These are phyloP conservation scores for Ophiostoma novo-ulmi DNA, from an alignment of 2,329 filamentous ascomycete species.

Conservation along the genomic window DNA sequence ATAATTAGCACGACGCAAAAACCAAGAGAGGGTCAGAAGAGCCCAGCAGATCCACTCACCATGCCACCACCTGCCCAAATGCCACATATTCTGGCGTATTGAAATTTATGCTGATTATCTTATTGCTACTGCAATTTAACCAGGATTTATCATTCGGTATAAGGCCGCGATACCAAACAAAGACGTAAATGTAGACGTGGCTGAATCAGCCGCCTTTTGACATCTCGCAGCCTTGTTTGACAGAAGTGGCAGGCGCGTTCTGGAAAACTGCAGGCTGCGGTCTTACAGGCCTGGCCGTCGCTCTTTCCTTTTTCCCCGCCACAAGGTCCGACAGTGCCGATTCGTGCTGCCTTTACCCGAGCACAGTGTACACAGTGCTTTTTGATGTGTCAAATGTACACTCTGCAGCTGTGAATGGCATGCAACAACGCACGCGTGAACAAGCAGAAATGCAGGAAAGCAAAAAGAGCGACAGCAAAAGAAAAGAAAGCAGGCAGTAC, in stretches of 20 bases:
- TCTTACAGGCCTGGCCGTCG: neutral
- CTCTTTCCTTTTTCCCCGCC: neutral
- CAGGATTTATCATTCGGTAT: neutral
- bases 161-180: neutral
- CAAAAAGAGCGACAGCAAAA: neutral
- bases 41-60: neutral
- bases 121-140: neutral
- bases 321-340: slow-evolving; percentile 8
- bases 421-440: neutral
- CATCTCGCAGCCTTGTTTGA: slow-evolving; percentile 3
- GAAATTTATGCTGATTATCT: neutral
- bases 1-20: neutral
- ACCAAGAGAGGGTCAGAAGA: neutral
- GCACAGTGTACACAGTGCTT: neutral
- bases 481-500: neutral
- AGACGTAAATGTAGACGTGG: neutral
- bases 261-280: neutral
- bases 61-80: neutral
- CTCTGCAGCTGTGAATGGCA: neutral
- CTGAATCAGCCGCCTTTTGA: neutral
- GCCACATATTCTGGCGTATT: neutral
- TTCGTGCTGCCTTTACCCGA: neutral
- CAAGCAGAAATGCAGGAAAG: neutral
- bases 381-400: neutral
- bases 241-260: slow-evolving; percentile 6